A percentile compares a stretch with the other conserved stretches of the same genome.
phyloP scores from a whole-genome alignment of 2,329 filamentous ascomycete genomes.

The Bipolaris oryzae region DNA sequence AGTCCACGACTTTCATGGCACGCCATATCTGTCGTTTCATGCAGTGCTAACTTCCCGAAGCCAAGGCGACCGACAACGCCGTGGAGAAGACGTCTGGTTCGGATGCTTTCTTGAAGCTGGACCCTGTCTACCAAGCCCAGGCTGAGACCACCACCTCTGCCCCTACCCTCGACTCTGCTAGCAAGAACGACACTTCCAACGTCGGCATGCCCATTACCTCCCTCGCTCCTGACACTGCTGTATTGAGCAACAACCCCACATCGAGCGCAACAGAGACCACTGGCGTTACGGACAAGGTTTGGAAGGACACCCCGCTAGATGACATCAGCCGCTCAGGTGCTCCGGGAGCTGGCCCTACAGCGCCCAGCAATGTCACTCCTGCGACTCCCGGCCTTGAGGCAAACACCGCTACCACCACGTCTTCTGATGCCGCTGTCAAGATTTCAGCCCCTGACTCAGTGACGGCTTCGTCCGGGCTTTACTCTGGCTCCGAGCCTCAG shows the following conservation, averaged over 20 bases:
- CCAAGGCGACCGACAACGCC: conserved; percentile 10
- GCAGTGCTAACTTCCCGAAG: conserved; percentile 8
- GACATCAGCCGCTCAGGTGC: conserved; percentile 29
- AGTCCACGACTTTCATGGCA: background rate
- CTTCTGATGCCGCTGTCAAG: conserved; percentile 17
- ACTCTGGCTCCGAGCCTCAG: conserved; percentile 19
- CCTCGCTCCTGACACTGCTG: conserved; percentile 26
- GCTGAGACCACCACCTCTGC: conserved; percentile 7
- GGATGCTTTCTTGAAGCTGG: conserved; percentile 25
- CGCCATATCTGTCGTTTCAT: background rate
- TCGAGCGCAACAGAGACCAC: conserved; percentile 35
- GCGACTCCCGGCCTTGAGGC: conserved; percentile 9
- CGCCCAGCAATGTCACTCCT: conserved; percentile 18
- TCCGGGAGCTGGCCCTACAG: conserved; percentile 26
- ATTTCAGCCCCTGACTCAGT: conserved; percentile 21
- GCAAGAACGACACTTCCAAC: conserved; percentile 22
- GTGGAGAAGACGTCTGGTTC: conserved; percentile 10
- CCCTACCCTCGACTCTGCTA: conserved; percentile 21
- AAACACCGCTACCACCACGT: conserved; percentile 12
- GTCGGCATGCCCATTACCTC: conserved; percentile 24
- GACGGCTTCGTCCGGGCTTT: conserved; percentile 12
- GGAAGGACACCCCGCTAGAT: conserved; percentile 40
- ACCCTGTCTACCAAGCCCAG: conserved; percentile 16
- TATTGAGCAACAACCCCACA: conserved; percentile 26
- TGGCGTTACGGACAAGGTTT: conserved; percentile 35